Conservation (phyloP, 1,284 basidiomycete genomes). For the Caloboletus firmus region DNA sequence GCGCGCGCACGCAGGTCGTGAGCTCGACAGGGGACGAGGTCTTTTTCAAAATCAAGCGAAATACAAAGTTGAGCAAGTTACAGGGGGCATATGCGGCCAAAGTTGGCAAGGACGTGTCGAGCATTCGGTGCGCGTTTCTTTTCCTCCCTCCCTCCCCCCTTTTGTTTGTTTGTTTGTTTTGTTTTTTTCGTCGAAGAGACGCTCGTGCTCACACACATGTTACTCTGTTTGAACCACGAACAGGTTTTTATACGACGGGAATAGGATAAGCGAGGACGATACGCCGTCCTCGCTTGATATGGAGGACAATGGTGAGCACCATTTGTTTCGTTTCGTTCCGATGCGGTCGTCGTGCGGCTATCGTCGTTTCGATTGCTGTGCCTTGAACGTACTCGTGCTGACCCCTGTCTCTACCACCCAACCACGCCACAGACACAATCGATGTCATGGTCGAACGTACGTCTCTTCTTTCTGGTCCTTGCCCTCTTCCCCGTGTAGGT, state of each 20-base stretch:
- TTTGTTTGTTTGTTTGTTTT: background rate
- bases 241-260: constrained; percentile 87
- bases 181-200: background rate
- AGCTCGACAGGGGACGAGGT: constrained; percentile 85
- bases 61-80: constrained; percentile 91
- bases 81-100: constrained; percentile 92
- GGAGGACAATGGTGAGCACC: constrained; percentile 78
- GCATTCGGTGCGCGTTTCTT: constrained; percentile 70
- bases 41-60: constrained; percentile 98
- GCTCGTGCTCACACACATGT: background rate
- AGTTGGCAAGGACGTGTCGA: constrained; percentile 85
- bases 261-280: constrained; percentile 80
- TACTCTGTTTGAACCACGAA: background rate
- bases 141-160: background rate
- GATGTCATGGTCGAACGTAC: constrained; percentile 92
- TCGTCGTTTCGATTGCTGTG: too few relatives aligned
- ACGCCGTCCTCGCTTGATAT: constrained; percentile 82
- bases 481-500: background rate
- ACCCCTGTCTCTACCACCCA: constrained; percentile 4
- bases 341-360: too few relatives aligned
- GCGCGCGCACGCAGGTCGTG: constrained; percentile 58
- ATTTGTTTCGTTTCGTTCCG: too few relatives aligned
- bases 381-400: too few relatives aligned
- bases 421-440: constrained; percentile 63
- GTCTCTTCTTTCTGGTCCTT: constrained; percentile 35